Evolutionary conservation across 345 rosid species (phyloP), one percentile per base, ranked within the genome.

Genomic region (Dimocarpus longan): DNA sequence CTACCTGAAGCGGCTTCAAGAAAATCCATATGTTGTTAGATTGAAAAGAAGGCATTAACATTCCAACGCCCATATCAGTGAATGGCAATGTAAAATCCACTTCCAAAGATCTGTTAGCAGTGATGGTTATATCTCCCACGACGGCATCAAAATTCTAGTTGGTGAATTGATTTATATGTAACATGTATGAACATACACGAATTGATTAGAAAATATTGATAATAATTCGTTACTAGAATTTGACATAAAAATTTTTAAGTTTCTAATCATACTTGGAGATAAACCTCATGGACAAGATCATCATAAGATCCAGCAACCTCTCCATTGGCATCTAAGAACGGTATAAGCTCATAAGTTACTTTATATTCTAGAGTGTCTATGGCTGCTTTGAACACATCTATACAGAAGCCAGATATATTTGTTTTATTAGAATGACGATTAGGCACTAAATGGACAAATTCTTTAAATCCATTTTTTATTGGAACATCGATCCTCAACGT

Each of bases 401-500:
- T 59, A 50, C 85, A 85, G 74, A 76, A 85, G 18, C 90, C 87
- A 22, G 65, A 72, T 5, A 71, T 78, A 7, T 0, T 50, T 59
- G 56, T 15, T 3, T 16, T 13, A 4, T 80, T 75, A 15, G 82
- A 80, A 32, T 3, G 64, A 2, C 28, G 73, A 84, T 84, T 32
- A 56, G 2, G 32, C 12, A 3, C 6, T 18, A 78, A 80, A 0
- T 74, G 13, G 63, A 88, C 40, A 3, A 84, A 68, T 39, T 78
- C 82, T 3, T 37, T 72, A 19, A 84, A 86, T 4, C 74, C 81
- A 13, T 26, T 65, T 77, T 71, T 82, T 8, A 73, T 52, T 68
- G 87, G 82, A 68, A 88, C 85, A 24, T 78, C 77, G 26, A 88
- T 80, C 62, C 81, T 81, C 28, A 88, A 40, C 26, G 6, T 79